A percentile compares a stretch with the other conserved stretches of the same genome.
Evolutionary conservation across 192 early-diverging fungal species (phyloP).

Genomic region (Rhizophagus clarus): DNA sequence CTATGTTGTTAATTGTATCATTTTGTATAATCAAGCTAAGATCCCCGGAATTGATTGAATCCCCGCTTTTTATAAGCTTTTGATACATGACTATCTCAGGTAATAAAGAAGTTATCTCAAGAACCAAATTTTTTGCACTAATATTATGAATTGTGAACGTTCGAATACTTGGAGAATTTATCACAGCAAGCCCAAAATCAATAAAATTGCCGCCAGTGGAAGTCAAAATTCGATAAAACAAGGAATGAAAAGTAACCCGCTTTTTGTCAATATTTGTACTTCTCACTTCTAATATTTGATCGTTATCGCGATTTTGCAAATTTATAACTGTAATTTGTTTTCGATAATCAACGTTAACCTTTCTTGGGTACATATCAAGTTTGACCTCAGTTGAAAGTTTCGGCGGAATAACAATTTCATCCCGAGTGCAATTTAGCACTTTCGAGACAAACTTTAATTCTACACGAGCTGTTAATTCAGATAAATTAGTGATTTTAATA

Average conservation of each 20-base stretch:
- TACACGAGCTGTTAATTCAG: constrained; percentile 82
- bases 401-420: constrained; percentile 78
- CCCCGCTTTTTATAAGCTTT: constrained; percentile 15
- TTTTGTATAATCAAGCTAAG: not conserved
- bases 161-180: constrained; percentile 79
- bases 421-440: constrained; percentile 78
- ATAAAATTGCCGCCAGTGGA: constrained; percentile 90
- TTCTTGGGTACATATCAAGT: constrained; percentile 95
- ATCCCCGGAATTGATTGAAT: not conserved
- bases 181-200: constrained; percentile 88
- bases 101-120: constrained; percentile 50
- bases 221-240: constrained; percentile 91
- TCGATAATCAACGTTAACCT: constrained; percentile 96
- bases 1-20: not conserved
- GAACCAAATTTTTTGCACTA: constrained; percentile 53
- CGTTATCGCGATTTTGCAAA: constrained; percentile 83
- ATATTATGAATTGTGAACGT: constrained; percentile 87
- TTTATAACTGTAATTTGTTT: constrained; percentile 97
- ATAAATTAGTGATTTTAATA: constrained; percentile 80
- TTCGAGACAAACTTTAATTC: constrained; percentile 91
- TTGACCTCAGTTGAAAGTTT: constrained; percentile 76
- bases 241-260: constrained; percentile 93
- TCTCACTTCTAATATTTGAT: constrained; percentile 87
- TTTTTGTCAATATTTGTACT: constrained; percentile 96
- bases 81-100: constrained; percentile 45